Base-by-base conservation (phyloP, 176 grass and related monocot genomes). In the Melocanna baccifera region DNA sequence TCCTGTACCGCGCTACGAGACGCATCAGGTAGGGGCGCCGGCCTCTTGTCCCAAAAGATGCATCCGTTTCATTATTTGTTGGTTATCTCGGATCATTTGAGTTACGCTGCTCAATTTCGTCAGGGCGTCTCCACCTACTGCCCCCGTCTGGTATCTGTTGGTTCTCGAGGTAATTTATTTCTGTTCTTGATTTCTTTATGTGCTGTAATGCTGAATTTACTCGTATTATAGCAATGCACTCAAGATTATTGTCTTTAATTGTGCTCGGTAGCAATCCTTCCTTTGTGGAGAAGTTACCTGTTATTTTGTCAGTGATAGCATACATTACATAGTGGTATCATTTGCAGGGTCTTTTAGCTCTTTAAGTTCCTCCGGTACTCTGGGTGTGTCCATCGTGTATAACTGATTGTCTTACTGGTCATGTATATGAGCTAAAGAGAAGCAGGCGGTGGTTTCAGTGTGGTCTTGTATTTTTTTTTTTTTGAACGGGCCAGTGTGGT, bases 91-190 rank as follows among this genome's bases (percentile, higher is more conserved):
- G 50, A 37, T 77, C 9, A 32, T 20, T 78, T 45, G 28, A 64
- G 29, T 78, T 30, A 82, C 43, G 39, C 22, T 57, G 56, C 76
- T 76, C 28, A 5, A 80, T 52, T 85, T 95, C 47, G 63, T 68
- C 91, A 96, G 96, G 93, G 96, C 20, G 57, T 87, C 2, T 74
- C 80, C 13, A 94, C 93, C 40, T 96, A 96, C 73, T 91, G 84
- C 84, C 96, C 96, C 66, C 88, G 96, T 43, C 41, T 99, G 87
- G 78, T 99, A 51, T 96, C 96, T 4, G 79, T 96, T 8, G 93
- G 91, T 50, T 87, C 81, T 79, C 91, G 91, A 89, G 93, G 96
- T 99, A 86, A 84, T 82, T 39, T 69, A 13, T 6, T 23, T 61
- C 20, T 51, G 12, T 57, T 47, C 29, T n/a, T 65, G 25, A 3